Evolutionary conservation across 495 filamentous ascomycete genomes (phyloP), one percentile per base, ranked within the genome.

Genomic region (Letharia columbiana): DNA sequence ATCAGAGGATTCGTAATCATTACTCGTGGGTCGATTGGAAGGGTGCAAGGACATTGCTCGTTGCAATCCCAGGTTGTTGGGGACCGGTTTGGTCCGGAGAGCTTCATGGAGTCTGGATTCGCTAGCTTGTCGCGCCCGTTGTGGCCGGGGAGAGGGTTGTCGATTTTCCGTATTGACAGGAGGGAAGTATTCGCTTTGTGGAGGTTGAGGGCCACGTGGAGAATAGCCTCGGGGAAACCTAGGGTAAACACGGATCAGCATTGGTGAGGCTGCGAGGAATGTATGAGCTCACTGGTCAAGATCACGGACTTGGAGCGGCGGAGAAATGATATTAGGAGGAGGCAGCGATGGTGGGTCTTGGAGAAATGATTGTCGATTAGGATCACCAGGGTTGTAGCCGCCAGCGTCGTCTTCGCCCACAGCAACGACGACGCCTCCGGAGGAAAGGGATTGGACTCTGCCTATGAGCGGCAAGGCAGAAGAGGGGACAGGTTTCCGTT

Each of bases 401-500:
- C 49, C 61, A 12, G 60, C 61, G 41, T 66, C 61, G 35, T 73
- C 69, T 45, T 73, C 69, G 35, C 69, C 69, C 50, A 71, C 42
- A 40, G 61, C 66, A 18, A 71, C 62, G 31, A 73, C 45, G 23
- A 63, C 56, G 50, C 65, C 69, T 23, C 67, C 69, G 3, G 67
- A 59, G 3, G 69, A 71, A 37, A 70, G 50, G 37, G 65, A 56
- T 41, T 60, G 69, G 20, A 67, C 42, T 56, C 54, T 62, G 41
- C 61, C 63, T 47, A 54, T 60, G 41, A 57, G 49, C n/a, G 67
- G 69, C 17, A 65, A 67, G 35, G 60, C 45, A 28, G 65, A 66
- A 17, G 62, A 61, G 17, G 69, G 75, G 52, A 77, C 68, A 68
- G 75, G 76, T 65, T 77, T 77, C 23, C 75, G 69, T 61, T 73